Percentiles rank a stretch among this genome's conserved stretches.
phyloP scores from a whole-genome alignment of 768 basidiomycete genomes.

The Leccinum uliginosum region DNA sequence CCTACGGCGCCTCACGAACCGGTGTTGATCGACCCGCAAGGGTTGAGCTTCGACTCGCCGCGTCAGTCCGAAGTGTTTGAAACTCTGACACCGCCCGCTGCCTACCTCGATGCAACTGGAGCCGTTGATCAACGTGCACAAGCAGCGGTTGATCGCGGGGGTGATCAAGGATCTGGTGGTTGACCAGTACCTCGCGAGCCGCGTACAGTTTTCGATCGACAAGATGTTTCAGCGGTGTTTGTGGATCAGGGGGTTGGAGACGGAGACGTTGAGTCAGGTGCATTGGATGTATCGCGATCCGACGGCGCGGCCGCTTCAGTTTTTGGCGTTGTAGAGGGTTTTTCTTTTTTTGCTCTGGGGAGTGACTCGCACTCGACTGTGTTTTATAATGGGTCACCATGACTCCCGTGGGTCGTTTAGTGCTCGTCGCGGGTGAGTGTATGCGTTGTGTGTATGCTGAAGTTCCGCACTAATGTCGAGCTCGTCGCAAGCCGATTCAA shows the following conservation, averaged over 20 bases:
- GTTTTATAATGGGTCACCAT: no score
- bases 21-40: slow-evolving; percentile 59
- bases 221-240: slow-evolving; percentile 78
- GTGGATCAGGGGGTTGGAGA: slow-evolving; percentile 63
- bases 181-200: slow-evolving; percentile 77
- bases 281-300: slow-evolving; percentile 33
- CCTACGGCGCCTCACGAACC: slow-evolving; percentile 72
- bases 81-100: slow-evolving; percentile 61
- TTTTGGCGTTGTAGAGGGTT: slow-evolving; percentile 21
- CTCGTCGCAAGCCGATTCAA: no score
- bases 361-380: no score
- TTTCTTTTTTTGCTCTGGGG: neutral
- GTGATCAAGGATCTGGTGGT: slow-evolving; percentile 79
- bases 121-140: slow-evolving; percentile 84
- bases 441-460: no score
- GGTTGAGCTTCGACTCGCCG: slow-evolving; percentile 62
- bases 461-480: no score
- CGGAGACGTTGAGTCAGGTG: slow-evolving; percentile 49
- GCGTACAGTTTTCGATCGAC: slow-evolving; percentile 65
- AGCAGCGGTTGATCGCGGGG: slow-evolving; percentile 75
- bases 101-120: slow-evolving; percentile 78
- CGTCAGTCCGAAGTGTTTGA: slow-evolving; percentile 78
- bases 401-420: no score
- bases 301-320: slow-evolving; percentile 14
- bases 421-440: no score